Evolutionary conservation across 2,329 filamentous ascomycete species (phyloP), one percentile per base, ranked within the genome.

Genomic region (Juglanconis sp.): DNA sequence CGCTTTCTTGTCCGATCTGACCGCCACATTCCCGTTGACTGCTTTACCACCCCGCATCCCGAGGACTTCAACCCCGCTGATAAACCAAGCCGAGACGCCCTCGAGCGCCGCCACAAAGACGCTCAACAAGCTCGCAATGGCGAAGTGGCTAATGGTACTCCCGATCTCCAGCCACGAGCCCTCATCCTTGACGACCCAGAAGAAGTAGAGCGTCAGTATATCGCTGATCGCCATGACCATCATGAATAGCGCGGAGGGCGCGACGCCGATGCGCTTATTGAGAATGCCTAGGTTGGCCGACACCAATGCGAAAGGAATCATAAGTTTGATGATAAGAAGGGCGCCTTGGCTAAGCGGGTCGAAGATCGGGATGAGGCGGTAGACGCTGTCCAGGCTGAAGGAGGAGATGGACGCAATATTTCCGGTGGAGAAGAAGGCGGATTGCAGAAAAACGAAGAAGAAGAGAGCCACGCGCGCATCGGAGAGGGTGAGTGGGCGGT

Each of bases 141-240:
- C 87, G 74, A 98, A 99, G 73, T 98, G 93, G 69, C 87, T 96
- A 66, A 99, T 99, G 3, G 92, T 97, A 34, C 92, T 96, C 36
- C 95, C 95, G 71, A 99, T 99, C 72, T 99, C 95, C 62, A 99
- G 77, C 95, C 95, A 99, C 30, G 90, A 95, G 0, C 95, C 95
- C 72, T 99, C 95, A 68, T 99, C 95, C 69, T 90, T 90, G 50
- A 99, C 95, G 68, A 96, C 91, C 87, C 91, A 99, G 77, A 99
- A 99, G 79, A 99, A 99, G 69, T 95, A 91, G 56, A 99, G 81
- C 3, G 95, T 98, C 72, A 98, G 81, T 53, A 96, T 86, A 71
- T 99, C 95, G 63, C 90, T 93, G 55, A 96, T 85, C 0, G 90
- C 90, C 86, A 97, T 96, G 54, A 96, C 92, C 2, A 94, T 79